These are phyloP conservation scores for Bruguiera parviflora DNA, from an alignment of 345 rosid genomes.

Conservation along the genomic window DNA sequence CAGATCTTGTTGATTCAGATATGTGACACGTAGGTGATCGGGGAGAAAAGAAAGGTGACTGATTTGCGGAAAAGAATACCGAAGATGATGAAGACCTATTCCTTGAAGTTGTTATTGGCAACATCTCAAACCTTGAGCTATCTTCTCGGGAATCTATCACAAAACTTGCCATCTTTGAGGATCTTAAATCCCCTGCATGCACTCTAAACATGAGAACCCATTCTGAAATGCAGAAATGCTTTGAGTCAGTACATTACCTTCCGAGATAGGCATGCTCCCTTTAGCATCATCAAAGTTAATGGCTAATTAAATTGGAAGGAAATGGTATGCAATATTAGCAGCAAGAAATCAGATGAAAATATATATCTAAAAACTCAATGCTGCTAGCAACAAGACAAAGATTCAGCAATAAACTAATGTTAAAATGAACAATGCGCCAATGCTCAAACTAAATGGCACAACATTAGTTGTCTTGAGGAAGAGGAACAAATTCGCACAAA, in stretches of 20 bases:
- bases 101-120: slow-evolving; percentile 52
- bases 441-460: background rate
- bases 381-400: background rate
- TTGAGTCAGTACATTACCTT: slow-evolving; percentile 11
- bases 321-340: background rate
- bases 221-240: slow-evolving; percentile 31
- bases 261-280: slow-evolving; percentile 14
- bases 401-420: background rate
- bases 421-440: too few species aligned
- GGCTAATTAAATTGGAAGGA: background rate
- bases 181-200: slow-evolving; percentile 35
- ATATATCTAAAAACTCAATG: background rate
- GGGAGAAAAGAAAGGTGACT: slow-evolving; percentile 91
- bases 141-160: slow-evolving; percentile 68
- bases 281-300: background rate
- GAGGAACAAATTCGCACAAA: slow-evolving; percentile 2
- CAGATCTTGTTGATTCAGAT: slow-evolving; percentile 63
- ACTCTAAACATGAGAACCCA: slow-evolving; percentile 28
- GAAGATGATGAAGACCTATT: slow-evolving; percentile 87
- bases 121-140: slow-evolving; percentile 54
- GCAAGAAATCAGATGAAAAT: background rate
- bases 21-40: slow-evolving; percentile 55
- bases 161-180: slow-evolving; percentile 21
- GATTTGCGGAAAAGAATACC: slow-evolving; percentile 86
- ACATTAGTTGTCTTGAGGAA: background rate